These are phyloP conservation scores for Solanum corneliomulleri DNA, from an alignment of 257 asterid genomes.

Conservation along the genomic window DNA sequence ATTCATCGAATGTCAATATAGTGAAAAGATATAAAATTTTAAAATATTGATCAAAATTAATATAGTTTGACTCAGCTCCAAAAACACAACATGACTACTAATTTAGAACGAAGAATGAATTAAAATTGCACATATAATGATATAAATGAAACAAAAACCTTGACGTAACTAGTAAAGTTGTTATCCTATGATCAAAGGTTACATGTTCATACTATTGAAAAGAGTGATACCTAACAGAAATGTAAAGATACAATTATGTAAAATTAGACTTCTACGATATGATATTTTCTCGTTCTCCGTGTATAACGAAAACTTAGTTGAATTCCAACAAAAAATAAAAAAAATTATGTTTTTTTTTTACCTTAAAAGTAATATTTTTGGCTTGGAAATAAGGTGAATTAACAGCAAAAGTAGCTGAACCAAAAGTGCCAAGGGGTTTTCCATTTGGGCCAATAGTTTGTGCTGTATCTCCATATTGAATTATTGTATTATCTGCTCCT, in stretches of 20 bases:
- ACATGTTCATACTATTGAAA: rapidly evolving
- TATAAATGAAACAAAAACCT: background rate
- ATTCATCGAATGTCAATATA: background rate
- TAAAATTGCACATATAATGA: background rate
- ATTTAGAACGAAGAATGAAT: background rate
- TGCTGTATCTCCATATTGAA: constrained; percentile 88
- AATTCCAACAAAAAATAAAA: background rate
- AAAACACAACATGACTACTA: background rate
- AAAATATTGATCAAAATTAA: background rate
- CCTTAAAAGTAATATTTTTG: constrained; percentile 79
- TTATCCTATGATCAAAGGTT: background rate
- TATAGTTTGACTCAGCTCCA: background rate
- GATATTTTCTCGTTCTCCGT: background rate
- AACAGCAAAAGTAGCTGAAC: constrained; percentile 88
- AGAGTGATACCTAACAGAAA: background rate
- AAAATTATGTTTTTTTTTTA: background rate
- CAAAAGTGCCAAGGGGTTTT: constrained; percentile 70
- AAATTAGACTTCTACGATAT: background rate
- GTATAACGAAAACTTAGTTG: background rate
- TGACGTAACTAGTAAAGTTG: background rate
- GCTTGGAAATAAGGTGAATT: constrained; percentile 78
- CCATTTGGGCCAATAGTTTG: constrained; percentile 63
- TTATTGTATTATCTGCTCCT: constrained; percentile 69
- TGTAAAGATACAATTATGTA: background rate
- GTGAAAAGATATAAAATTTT: background rate